Percentiles rank a stretch among this genome's conserved stretches.
Evolutionary conservation across 495 filamentous ascomycete genomes (phyloP).

Genomic region (Aspergillus diversus): DNA sequence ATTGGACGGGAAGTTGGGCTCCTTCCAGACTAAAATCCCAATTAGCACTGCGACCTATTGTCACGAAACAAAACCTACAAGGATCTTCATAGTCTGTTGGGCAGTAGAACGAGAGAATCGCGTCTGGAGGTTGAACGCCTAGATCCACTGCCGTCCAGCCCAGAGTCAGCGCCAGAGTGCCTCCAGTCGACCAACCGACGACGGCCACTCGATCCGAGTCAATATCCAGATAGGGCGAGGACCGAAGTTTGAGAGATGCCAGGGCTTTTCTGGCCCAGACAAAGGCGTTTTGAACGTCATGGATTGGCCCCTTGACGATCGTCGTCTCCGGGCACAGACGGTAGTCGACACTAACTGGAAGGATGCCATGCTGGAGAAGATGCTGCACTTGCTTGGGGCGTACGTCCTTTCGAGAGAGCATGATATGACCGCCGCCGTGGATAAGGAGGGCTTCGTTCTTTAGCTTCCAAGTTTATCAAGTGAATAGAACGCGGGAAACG

Average conservation of each 20-base stretch:
- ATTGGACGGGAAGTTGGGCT: constrained; percentile 23
- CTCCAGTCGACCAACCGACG: constrained; percentile 63
- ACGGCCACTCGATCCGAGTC: constrained; percentile 46
- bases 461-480: no score
- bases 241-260: constrained; percentile 34
- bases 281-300: constrained; percentile 51
- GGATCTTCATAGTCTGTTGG: constrained; percentile 48
- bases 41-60: no score
- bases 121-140: constrained; percentile 38
- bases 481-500: no score
- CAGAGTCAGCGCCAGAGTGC: constrained; percentile 54
- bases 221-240: constrained; percentile 27
- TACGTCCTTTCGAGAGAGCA: constrained; percentile 50
- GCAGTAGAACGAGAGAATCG: constrained; percentile 57
- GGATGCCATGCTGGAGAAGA: constrained; percentile 44
- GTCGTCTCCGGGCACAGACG: constrained; percentile 42
- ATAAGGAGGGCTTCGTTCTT: constrained; percentile 25
- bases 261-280: constrained; percentile 47
- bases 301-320: constrained; percentile 51
- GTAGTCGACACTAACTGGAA: constrained; percentile 58
- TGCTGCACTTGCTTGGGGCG: constrained; percentile 42
- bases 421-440: constrained; percentile 58
- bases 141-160: constrained; percentile 39
- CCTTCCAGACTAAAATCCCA: constrained; percentile 18
- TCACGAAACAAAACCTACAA: no score